A percentile compares a stretch with the other conserved stretches of the same genome.
Conservation (phyloP, 768 basidiomycete genomes). For the Lentinula boryana region DNA sequence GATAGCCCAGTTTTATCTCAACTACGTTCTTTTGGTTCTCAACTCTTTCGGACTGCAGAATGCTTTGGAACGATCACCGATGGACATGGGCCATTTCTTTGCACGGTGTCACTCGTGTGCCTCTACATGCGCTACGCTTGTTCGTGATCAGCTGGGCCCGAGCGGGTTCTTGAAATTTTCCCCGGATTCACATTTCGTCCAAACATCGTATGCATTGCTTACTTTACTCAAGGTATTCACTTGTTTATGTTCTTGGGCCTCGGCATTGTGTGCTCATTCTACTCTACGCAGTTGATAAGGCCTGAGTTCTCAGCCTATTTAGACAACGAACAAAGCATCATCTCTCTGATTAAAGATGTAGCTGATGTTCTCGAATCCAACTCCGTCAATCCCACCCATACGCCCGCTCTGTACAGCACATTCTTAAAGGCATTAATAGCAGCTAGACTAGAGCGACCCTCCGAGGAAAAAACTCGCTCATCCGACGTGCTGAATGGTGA, state of each 20-base stretch:
- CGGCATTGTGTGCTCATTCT: not conserved
- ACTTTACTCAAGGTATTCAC: slow-evolving; percentile 80
- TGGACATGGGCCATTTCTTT: slow-evolving; percentile 83
- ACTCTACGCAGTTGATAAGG: slow-evolving; percentile 56
- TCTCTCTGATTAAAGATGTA: slow-evolving; percentile 71
- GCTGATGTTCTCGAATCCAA: slow-evolving; percentile 74
- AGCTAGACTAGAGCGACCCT: slow-evolving; percentile 32
- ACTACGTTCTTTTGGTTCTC: slow-evolving; percentile 82
- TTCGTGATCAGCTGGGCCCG: slow-evolving; percentile 76
- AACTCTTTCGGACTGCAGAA: slow-evolving; percentile 97
- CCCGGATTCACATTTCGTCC: slow-evolving; percentile 89
- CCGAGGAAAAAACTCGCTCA: not conserved
- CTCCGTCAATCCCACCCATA: slow-evolving; percentile 76
- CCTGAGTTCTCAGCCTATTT: slow-evolving; percentile 78
- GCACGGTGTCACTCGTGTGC: slow-evolving; percentile 71
- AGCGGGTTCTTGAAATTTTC: slow-evolving; percentile 75
- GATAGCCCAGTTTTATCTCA: slow-evolving; percentile 70
- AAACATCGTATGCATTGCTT: slow-evolving; percentile 87
- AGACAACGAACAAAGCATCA: slow-evolving; percentile 65
- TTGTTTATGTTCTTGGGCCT: slow-evolving; percentile 1
- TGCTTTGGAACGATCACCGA: slow-evolving; percentile 71
- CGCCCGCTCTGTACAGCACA: slow-evolving; percentile 82
- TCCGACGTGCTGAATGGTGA: not conserved
- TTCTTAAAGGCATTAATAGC: slow-evolving; percentile 77
- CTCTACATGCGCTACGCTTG: slow-evolving; percentile 59